Conservation (phyloP, 208 protist species). For the Strigomonas culicis region DNA sequence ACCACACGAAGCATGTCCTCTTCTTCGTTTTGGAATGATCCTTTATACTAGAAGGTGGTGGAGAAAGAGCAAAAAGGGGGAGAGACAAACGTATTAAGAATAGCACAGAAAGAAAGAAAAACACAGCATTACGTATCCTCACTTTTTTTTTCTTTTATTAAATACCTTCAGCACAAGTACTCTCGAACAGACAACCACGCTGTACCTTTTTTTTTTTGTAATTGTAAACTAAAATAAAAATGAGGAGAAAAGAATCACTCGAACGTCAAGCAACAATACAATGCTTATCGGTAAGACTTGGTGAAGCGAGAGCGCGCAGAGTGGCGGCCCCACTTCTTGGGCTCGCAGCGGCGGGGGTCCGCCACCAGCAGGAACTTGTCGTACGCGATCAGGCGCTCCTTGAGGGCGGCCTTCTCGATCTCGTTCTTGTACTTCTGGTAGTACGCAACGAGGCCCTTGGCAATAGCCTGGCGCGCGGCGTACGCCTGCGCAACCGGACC, state of each 20-base stretch:
- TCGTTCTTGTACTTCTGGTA: constrained; percentile 98
- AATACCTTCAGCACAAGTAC: no score
- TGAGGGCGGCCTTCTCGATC: constrained; percentile 97
- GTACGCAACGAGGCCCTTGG: constrained; percentile 98
- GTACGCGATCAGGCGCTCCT: constrained; percentile 95
- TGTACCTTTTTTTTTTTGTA: constrained; percentile 1
- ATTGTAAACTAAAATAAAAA: constrained; percentile 4
- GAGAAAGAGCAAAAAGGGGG: not conserved
- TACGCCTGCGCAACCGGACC: constrained; percentile 98
- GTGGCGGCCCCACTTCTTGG: constrained; percentile 99
- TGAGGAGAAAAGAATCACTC: not conserved
- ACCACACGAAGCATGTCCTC: constrained; percentile 20
- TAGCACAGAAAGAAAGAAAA: constrained; percentile 12
- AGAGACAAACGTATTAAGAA: constrained; percentile 18
- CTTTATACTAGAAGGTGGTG: not conserved
- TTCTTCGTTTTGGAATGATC: constrained; percentile 14
- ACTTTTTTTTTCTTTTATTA: not conserved
- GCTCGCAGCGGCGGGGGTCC: constrained; percentile 99
- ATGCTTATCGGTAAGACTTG: constrained; percentile 92
- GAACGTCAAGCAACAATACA: not conserved
- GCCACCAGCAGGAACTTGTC: constrained; percentile 99
- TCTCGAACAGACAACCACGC: no score
- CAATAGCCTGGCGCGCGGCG: constrained; percentile 98
- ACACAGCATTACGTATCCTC: not conserved
- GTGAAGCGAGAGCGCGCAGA: constrained; percentile 99